These are phyloP conservation scores for Cyclocybe aegerita DNA, from an alignment of 768 basidiomycete genomes.

Conservation along the genomic window DNA sequence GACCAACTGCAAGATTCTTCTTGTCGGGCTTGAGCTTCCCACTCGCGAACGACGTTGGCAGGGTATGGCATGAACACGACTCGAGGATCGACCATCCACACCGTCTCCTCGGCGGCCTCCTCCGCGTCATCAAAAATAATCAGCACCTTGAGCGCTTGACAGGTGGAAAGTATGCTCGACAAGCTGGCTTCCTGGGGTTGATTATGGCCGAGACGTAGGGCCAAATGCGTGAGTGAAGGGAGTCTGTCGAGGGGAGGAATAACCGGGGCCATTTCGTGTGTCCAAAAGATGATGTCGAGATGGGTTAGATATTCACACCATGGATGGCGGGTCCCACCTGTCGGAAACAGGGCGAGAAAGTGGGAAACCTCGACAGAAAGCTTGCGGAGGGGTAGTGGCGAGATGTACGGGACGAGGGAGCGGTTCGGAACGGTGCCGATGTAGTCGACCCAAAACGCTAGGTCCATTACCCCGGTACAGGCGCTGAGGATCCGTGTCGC, in stretches of 20 bases:
- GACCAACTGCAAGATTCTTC: slow-evolving; percentile 27
- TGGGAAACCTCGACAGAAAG: slow-evolving; percentile 36
- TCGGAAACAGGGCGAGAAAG: slow-evolving; percentile 21
- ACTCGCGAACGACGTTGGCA: slow-evolving; percentile 26
- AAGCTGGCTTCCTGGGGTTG: slow-evolving; percentile 21
- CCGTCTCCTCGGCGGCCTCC: slow-evolving; percentile 15
- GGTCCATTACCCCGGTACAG: slow-evolving; percentile 35
- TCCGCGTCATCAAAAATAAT: slow-evolving; percentile 28
- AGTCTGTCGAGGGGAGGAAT: slow-evolving; percentile 28
- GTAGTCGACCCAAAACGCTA: slow-evolving; percentile 40
- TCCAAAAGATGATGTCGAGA: slow-evolving; percentile 38
- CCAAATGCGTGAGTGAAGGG: slow-evolving; percentile 30
- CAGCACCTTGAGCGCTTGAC: slow-evolving; percentile 24
- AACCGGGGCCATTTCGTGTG: slow-evolving; percentile 16
- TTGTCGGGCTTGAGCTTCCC: slow-evolving; percentile 31
- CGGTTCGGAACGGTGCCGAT: slow-evolving; percentile 15
- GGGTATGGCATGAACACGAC: slow-evolving; percentile 33
- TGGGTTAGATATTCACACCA: slow-evolving; percentile 34
- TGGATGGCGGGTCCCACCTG: slow-evolving; percentile 6
- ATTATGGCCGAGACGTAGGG: slow-evolving; percentile 26
- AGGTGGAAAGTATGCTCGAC: slow-evolving; percentile 23
- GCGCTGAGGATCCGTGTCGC: slow-evolving; percentile 30
- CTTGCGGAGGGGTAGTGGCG: slow-evolving; percentile 25
- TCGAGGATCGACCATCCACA: slow-evolving; percentile 22
- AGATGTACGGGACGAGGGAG: slow-evolving; percentile 23